These are phyloP conservation scores for Sporobolus alterniflorus DNA, from an alignment of 202 grass and related monocot species.

Conservation along the genomic window DNA sequence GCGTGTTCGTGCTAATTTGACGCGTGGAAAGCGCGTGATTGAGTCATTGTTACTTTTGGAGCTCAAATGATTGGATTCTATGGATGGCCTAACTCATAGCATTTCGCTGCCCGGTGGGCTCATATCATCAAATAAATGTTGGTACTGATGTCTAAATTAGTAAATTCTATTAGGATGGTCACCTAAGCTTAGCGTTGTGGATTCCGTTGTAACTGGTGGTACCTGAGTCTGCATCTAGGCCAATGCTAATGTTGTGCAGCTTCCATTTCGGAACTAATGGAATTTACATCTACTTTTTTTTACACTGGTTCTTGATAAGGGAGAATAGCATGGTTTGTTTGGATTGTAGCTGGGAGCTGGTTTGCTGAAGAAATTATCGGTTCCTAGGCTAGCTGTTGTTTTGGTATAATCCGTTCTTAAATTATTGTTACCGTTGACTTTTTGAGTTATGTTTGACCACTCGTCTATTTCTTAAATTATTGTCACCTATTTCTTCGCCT, in stretches of 20 bases:
- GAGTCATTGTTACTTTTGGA: neutral
- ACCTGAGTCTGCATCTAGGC: neutral
- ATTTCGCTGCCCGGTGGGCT: too few species aligned
- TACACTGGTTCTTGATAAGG: neutral
- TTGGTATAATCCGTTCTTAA: too few species aligned
- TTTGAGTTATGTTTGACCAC: too few species aligned
- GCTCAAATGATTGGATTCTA: conserved; percentile 6
- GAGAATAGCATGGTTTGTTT: neutral
- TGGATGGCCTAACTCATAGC: neutral
- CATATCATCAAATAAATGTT: neutral
- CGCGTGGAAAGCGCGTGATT: conserved; percentile 6
- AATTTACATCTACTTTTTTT: neutral
- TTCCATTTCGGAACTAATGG: neutral
- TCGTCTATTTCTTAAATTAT: too few species aligned
- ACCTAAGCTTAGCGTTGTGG: neutral
- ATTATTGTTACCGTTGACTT: too few species aligned
- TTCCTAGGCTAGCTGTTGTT: neutral
- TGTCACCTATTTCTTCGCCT: too few species aligned
- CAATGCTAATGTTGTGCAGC: neutral
- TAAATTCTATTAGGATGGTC: neutral
- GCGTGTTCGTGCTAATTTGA: conserved; percentile 28
- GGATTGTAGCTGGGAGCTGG: neutral
- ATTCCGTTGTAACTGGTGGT: neutral
- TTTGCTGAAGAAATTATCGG: conserved; percentile 3
- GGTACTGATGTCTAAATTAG: neutral